phyloP scores from a whole-genome alignment of 1,284 basidiomycete genomes.

The Cryptococcus hybrid region DNA sequence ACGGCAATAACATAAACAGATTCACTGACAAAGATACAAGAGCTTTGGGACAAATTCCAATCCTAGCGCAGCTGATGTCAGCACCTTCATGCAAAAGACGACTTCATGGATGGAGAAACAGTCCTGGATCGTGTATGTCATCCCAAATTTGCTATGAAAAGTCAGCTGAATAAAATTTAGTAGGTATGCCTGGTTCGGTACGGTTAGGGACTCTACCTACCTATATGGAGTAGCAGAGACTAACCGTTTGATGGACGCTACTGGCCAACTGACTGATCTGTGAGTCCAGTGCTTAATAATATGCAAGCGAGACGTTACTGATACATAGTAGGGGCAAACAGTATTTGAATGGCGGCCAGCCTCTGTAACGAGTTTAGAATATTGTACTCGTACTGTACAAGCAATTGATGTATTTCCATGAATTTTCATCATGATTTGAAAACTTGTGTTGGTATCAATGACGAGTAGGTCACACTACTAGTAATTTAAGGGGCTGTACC shows the following conservation, averaged over 20 bases:
- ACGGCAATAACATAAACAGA: too few relatives aligned
- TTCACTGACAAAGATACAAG: background rate
- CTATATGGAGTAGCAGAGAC: slow-evolving; percentile 32
- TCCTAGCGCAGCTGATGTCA: slow-evolving; percentile 7
- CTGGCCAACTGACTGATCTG: slow-evolving; percentile 30
- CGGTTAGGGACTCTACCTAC: slow-evolving; percentile 13
- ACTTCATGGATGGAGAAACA: slow-evolving; percentile 36
- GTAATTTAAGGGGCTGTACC: too few relatives aligned
- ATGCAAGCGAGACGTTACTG: background rate
- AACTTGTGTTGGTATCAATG: too few relatives aligned
- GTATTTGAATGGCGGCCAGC: slow-evolving; percentile 27
- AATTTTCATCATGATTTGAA: too few relatives aligned
- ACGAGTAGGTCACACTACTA: too few relatives aligned
- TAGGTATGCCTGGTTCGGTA: slow-evolving; percentile 33
- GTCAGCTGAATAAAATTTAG: slow-evolving; percentile 11
- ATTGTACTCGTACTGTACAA: too few relatives aligned
- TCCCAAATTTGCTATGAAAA: slow-evolving; percentile 7
- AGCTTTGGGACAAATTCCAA: slow-evolving; percentile 2
- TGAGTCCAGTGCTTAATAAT: slow-evolving; percentile 13
- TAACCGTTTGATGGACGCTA: slow-evolving; percentile 34
- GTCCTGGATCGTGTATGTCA: slow-evolving; percentile 26
- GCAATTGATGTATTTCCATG: too few relatives aligned
- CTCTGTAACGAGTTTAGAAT: background rate
- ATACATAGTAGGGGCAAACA: slow-evolving; percentile 19
- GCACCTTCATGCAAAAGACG: slow-evolving; percentile 21